Evolutionary conservation across 805 yeast species (phyloP).

Genomic region (Ogataea corticis): DNA sequence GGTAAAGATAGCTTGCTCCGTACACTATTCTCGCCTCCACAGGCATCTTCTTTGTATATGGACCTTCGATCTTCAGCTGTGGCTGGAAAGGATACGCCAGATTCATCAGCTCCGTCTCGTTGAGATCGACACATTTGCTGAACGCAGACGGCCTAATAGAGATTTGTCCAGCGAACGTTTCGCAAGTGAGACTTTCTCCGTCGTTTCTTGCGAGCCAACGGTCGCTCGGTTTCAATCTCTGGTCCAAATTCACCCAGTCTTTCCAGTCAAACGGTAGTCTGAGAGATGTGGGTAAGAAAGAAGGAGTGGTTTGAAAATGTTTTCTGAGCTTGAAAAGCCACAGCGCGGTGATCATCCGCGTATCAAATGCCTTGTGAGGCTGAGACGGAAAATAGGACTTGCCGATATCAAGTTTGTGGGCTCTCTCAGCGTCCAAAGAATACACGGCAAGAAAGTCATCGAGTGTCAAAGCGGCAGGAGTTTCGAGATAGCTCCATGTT

Average conservation of each 20-base stretch:
- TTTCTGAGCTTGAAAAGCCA: slow-evolving; percentile 17
- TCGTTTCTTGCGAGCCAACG: slow-evolving; percentile 14
- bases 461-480: neutral
- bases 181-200: slow-evolving; percentile 15
- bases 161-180: slow-evolving; percentile 22
- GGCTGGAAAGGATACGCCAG: slow-evolving; percentile 25
- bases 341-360: slow-evolving; percentile 21
- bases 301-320: slow-evolving; percentile 11
- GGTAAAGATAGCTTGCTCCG: slow-evolving; percentile 38
- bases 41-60: slow-evolving; percentile 27
- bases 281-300: slow-evolving; percentile 13
- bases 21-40: slow-evolving; percentile 34
- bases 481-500: slow-evolving; percentile 5
- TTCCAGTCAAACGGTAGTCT: slow-evolving; percentile 32
- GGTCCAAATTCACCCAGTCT: slow-evolving; percentile 32
- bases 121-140: slow-evolving; percentile 13
- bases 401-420: slow-evolving; percentile 5
- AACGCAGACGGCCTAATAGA: slow-evolving; percentile 10
- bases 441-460: slow-evolving; percentile 8
- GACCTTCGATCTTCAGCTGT: slow-evolving; percentile 26
- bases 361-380: slow-evolving; percentile 16
- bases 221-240: slow-evolving; percentile 23
- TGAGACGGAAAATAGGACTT: slow-evolving; percentile 11
- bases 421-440: slow-evolving; percentile 4
- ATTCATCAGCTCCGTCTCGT: slow-evolving; percentile 4